These are phyloP conservation scores for Effrenium voratum DNA, from an alignment of 73 alveolate species.

Conservation along the genomic window DNA sequence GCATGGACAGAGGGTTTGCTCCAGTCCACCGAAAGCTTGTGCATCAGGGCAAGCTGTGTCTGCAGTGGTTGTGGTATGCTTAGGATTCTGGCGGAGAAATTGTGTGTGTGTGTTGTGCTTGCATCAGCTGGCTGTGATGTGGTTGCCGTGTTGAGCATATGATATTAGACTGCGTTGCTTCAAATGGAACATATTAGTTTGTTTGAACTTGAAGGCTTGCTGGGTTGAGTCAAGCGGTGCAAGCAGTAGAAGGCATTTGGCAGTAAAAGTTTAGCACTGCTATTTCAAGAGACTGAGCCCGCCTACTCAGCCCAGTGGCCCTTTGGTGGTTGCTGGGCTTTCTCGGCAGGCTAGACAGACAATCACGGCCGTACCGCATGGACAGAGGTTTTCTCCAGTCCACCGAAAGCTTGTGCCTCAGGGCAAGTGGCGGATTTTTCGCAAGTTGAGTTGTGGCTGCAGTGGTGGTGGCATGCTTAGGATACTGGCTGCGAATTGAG, in stretches of 20 bases:
- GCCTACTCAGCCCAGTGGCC: slow-evolving; percentile 88
- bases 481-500: too few relatives aligned
- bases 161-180: too few relatives aligned
- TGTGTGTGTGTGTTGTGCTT: too few relatives aligned
- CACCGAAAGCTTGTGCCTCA: slow-evolving; percentile 59
- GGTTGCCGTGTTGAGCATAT: too few relatives aligned
- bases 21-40: neutral
- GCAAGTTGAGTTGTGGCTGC: too few relatives aligned
- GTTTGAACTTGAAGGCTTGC: too few relatives aligned
- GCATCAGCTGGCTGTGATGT: too few relatives aligned
- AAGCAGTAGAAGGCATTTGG: neutral
- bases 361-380: slow-evolving; percentile 83
- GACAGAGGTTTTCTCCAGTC: slow-evolving; percentile 30
- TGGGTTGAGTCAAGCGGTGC: neutral
- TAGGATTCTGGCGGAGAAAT: too few relatives aligned
- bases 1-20: neutral
- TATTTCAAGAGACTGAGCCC: neutral
- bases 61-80: too few relatives aligned
- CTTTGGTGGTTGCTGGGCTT: slow-evolving; percentile 41
- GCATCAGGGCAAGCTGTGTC: neutral
- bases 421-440: too few relatives aligned
- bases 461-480: too few relatives aligned
- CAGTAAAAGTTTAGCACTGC: neutral
- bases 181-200: too few relatives aligned
- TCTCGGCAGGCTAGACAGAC: slow-evolving; percentile 48